Conservation (phyloP, 345 rosid genomes). For the Erysimum cheiranthoides region DNA sequence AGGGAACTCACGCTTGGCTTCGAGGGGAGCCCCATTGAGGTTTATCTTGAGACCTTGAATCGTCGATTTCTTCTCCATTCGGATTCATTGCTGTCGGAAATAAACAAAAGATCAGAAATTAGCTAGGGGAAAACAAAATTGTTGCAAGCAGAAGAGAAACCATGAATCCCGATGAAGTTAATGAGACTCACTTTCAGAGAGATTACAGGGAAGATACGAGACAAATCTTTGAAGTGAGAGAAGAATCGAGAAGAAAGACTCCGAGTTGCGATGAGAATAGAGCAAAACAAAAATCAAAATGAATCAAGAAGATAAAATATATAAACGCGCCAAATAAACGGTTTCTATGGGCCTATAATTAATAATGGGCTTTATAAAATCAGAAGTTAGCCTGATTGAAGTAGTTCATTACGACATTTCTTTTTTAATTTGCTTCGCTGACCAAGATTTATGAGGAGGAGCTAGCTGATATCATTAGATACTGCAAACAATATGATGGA, state of each 20-base stretch:
- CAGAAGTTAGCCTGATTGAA: no score
- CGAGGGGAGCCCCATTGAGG: slow-evolving; percentile 65
- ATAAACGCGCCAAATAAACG: no score
- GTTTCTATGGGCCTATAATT: no score
- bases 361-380: no score
- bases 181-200: slow-evolving; percentile 32
- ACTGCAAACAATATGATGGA: slow-evolving; percentile 47
- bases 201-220: not conserved
- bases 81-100: slow-evolving; percentile 78
- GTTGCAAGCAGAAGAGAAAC: not conserved
- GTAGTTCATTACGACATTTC: not conserved
- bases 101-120: no score
- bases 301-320: no score
- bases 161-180: not conserved
- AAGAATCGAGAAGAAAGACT: slow-evolving; percentile 20
- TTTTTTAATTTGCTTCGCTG: not conserved
- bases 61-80: slow-evolving; percentile 58
- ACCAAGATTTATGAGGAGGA: no score
- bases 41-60: slow-evolving; percentile 65
- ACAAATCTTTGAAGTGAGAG: no score
- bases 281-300: no score
- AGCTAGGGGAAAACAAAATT: no score
- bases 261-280: not conserved
- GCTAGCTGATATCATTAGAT: slow-evolving; percentile 39
- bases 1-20: no score